These are phyloP conservation scores for Ceratonia siliqua DNA, from an alignment of 306 rosid genomes.

Conservation along the genomic window DNA sequence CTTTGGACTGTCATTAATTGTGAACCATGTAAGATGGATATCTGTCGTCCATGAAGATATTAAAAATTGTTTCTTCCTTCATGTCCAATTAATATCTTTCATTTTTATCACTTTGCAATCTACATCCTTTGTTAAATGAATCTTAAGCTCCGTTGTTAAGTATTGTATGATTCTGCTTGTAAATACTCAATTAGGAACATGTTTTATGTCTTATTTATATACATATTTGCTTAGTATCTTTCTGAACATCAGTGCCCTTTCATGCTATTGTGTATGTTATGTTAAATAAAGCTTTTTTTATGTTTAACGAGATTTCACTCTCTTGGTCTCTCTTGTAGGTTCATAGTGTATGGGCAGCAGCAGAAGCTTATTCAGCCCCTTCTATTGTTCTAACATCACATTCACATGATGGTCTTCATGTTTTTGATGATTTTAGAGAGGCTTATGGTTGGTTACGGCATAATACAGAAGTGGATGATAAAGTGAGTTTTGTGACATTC, in stretches of 20 bases:
- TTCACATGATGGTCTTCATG: conserved; percentile 89
- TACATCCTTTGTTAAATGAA: conserved; percentile 12
- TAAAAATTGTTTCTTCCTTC: conserved; percentile 15
- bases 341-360: conserved; percentile 99
- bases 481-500: conserved; percentile 58
- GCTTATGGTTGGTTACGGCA: conserved; percentile 99
- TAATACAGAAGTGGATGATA: conserved; percentile 96
- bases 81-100: neutral
- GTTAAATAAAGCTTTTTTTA: neutral
- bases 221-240: neutral
- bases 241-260: neutral
- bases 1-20: conserved; percentile 2
- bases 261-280: neutral
- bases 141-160: conserved; percentile 5
- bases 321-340: conserved; percentile 58
- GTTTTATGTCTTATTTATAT: neutral
- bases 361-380: conserved; percentile 99
- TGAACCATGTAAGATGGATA: neutral
- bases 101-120: neutral
- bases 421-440: conserved; percentile 98
- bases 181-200: conserved; percentile 11
- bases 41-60: conserved; percentile 19
- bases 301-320: conserved; percentile 12
- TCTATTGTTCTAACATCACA: conserved; percentile 94
- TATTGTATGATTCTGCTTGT: neutral